A percentile compares a stretch with the other conserved stretches of the same genome.
Evolutionary conservation across 2,329 filamentous ascomycete species (phyloP).

Genomic region (Xylaria sp.): DNA sequence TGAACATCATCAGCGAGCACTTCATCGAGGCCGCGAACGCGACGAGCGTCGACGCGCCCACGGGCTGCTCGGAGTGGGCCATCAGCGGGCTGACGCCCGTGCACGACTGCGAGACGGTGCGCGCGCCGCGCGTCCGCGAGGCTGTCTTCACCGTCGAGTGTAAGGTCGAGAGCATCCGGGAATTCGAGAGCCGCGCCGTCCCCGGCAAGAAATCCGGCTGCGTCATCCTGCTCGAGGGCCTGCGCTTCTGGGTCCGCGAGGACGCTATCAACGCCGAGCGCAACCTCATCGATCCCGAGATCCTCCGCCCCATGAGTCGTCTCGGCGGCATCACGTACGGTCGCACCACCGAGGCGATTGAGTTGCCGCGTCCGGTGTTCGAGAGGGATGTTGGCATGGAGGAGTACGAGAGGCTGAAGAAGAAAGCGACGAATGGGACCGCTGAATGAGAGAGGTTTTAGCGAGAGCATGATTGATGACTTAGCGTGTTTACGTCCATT

Average conservation of each 20-base stretch:
- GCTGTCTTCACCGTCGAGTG: constrained; percentile 85
- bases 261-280: constrained; percentile 85
- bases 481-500: neutral
- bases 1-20: constrained; percentile 88
- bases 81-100: constrained; percentile 79
- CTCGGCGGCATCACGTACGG: constrained; percentile 89
- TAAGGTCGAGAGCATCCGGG: constrained; percentile 76
- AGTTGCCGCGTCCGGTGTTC: constrained; percentile 73
- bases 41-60: constrained; percentile 80
- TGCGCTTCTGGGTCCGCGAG: constrained; percentile 87
- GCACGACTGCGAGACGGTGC: constrained; percentile 70
- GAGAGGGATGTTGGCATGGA: constrained; percentile 63
- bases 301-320: constrained; percentile 79
- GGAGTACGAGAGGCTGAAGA: constrained; percentile 66
- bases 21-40: constrained; percentile 89
- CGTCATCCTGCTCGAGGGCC: constrained; percentile 82
- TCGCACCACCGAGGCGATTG: constrained; percentile 73
- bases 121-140: constrained; percentile 79
- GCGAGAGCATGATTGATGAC: neutral
- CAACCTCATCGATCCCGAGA: constrained; percentile 77
- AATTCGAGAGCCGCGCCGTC: constrained; percentile 78
- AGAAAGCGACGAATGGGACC: constrained; percentile 48
- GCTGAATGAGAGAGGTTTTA: constrained; percentile 6
- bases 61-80: constrained; percentile 81
- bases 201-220: constrained; percentile 81